These are phyloP conservation scores for Ormosia emarginata DNA, from an alignment of 306 rosid species.

Conservation along the genomic window DNA sequence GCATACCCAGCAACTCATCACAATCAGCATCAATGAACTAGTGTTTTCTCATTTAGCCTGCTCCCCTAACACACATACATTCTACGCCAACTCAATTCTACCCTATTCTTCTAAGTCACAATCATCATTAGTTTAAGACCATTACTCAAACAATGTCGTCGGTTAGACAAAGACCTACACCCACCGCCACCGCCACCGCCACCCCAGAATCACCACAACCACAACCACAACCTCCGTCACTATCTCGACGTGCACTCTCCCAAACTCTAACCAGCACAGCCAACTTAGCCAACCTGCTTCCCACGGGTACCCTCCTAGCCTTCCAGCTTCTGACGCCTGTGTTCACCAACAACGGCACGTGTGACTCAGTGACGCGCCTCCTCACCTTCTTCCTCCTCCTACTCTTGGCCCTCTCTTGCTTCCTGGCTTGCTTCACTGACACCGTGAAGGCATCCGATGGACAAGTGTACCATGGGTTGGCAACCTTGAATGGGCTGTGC, in stretches of 20 bases:
- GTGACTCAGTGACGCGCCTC: slow-evolving; percentile 51
- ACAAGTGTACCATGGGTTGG: slow-evolving; percentile 56
- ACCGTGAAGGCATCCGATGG: slow-evolving; percentile 46
- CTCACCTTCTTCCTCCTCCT: slow-evolving; percentile 36
- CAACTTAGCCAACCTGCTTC: slow-evolving; percentile 70
- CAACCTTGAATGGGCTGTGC: slow-evolving; percentile 55
- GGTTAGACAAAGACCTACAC: slow-evolving; percentile 22
- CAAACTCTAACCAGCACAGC: slow-evolving; percentile 51
- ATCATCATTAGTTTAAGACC: too few relatives aligned
- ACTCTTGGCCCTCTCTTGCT: slow-evolving; percentile 48
- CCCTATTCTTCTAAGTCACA: not conserved
- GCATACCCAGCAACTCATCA: not conserved
- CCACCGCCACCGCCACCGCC: not conserved
- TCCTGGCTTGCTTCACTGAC: slow-evolving; percentile 62
- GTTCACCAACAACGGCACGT: slow-evolving; percentile 63
- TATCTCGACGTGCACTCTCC: slow-evolving; percentile 38
- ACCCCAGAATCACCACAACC: not conserved
- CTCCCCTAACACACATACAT: not conserved
- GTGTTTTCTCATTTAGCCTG: not conserved
- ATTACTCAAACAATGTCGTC: not conserved
- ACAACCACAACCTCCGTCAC: not conserved
- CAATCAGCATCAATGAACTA: too few relatives aligned
- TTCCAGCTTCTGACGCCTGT: slow-evolving; percentile 64
- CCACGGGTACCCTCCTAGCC: slow-evolving; percentile 66
- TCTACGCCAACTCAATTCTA: not conserved